Percentiles rank a stretch among this genome's conserved stretches.
These are phyloP conservation scores for Neonectria hederae DNA, from an alignment of 2,329 filamentous ascomycete genomes.

Conservation along the genomic window DNA sequence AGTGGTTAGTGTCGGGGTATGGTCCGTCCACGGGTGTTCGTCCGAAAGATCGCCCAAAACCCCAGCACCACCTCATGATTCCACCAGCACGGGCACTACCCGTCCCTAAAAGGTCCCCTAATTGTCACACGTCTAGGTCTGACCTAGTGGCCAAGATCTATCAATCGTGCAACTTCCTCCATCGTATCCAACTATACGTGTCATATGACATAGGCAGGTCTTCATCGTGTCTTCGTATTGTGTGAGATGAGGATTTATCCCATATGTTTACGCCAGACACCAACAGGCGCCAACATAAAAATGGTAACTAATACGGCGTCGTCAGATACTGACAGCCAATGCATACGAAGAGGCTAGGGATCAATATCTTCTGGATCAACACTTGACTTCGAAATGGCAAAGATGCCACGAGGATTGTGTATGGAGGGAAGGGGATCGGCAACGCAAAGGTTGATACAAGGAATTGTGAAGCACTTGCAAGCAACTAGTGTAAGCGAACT, in stretches of 20 bases:
- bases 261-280: not conserved
- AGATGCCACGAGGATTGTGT: slow-evolving; percentile 2
- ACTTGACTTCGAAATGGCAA: not conserved
- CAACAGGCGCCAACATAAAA: not conserved
- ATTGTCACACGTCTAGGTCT: too few species aligned
- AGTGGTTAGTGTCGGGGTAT: slow-evolving; percentile 11
- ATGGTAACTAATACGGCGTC: too few species aligned
- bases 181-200: not conserved
- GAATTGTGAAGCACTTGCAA: not conserved
- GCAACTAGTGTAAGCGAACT: not conserved
- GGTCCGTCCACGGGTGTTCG: slow-evolving; percentile 5
- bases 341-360: not conserved
- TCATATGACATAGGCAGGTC: not conserved
- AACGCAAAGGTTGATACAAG: too few species aligned
- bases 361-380: not conserved
- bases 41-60: not conserved
- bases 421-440: slow-evolving; percentile 1
- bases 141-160: too few species aligned
- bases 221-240: not conserved
- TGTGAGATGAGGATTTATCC: not conserved
- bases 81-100: not conserved
- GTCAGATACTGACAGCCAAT: not conserved
- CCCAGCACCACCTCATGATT: not conserved
- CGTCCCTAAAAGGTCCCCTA: not conserved
- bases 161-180: not conserved